Percentiles rank a stretch among this genome's conserved stretches.
These are phyloP conservation scores for Angomonas ambiguus DNA, from an alignment of 208 protist species.

Conservation along the genomic window DNA sequence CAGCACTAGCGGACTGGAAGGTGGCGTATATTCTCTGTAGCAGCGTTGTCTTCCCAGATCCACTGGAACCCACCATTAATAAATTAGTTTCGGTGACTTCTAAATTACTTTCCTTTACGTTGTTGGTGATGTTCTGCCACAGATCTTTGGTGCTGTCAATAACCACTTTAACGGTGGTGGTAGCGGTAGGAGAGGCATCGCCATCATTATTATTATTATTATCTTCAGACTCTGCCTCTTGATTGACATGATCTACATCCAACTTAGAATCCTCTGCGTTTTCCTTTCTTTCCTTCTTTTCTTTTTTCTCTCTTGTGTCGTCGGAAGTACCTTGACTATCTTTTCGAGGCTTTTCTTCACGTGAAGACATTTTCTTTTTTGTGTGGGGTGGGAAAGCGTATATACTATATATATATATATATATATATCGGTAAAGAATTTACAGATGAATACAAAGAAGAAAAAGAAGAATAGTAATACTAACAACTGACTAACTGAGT, in stretches of 20 bases:
- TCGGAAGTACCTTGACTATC: too few relatives aligned
- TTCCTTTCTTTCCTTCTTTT: slow-evolving; percentile 1
- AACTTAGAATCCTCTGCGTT: neutral
- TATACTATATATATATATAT: neutral
- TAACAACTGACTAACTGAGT: neutral
- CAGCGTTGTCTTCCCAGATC: slow-evolving; percentile 81
- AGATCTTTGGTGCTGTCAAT: slow-evolving; percentile 82
- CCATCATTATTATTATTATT: slow-evolving; percentile 10
- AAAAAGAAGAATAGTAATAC: neutral
- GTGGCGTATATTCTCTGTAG: slow-evolving; percentile 64
- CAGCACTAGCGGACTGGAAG: slow-evolving; percentile 27
- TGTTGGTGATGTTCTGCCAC: slow-evolving; percentile 85
- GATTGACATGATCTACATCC: neutral
- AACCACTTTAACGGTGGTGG: slow-evolving; percentile 26
- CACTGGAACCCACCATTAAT: slow-evolving; percentile 59
- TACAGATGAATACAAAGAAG: neutral
- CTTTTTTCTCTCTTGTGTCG: neutral
- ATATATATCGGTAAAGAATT: neutral
- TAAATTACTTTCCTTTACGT: slow-evolving; percentile 56
- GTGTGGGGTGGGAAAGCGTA: too few relatives aligned
- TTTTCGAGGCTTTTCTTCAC: too few relatives aligned
- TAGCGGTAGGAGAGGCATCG: too few relatives aligned
- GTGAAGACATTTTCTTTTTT: too few relatives aligned
- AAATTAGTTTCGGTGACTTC: slow-evolving; percentile 68
- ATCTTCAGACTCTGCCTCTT: neutral